Conservation (phyloP, 768 basidiomycete species). For the Calocybe cyanea region DNA sequence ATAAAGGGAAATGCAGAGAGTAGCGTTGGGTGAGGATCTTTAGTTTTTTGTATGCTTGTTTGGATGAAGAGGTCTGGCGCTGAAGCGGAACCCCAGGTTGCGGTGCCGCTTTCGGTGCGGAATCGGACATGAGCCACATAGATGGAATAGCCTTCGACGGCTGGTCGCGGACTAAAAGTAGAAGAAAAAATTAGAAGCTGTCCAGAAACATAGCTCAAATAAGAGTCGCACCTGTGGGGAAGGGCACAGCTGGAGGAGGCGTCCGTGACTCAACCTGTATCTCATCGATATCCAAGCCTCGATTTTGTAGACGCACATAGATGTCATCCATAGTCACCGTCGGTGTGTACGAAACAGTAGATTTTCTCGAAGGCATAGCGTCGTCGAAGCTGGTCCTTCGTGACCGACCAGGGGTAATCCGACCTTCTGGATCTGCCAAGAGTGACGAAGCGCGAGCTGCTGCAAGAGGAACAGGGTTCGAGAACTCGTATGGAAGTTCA, state of each 20-base stretch:
- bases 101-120: slow-evolving; percentile 26
- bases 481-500: slow-evolving; percentile 24
- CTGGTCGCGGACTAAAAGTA: slow-evolving; percentile 1
- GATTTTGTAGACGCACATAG: slow-evolving; percentile 23
- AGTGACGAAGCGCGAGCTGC: slow-evolving; percentile 9
- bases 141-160: slow-evolving; percentile 34
- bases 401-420: slow-evolving; percentile 6
- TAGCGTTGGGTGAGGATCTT: slow-evolving; percentile 47
- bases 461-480: background rate
- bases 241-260: slow-evolving; percentile 18
- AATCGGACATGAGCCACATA: slow-evolving; percentile 46
- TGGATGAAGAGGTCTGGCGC: slow-evolving; percentile 9
- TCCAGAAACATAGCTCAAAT: background rate
- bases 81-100: slow-evolving; percentile 29
- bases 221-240: slow-evolving; percentile 1
- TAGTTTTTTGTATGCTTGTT: slow-evolving; percentile 33
- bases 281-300: slow-evolving; percentile 15
- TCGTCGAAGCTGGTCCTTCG: slow-evolving; percentile 24
- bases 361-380: slow-evolving; percentile 2
- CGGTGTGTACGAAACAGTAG: slow-evolving; percentile 6
- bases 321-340: slow-evolving; percentile 27
- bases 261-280: slow-evolving; percentile 31
- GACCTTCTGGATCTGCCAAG: slow-evolving; percentile 5
- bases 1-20: slow-evolving; percentile 41
- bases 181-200: background rate